Conservation (phyloP, 768 basidiomycete genomes). For the Rossbeevera mucosa region DNA sequence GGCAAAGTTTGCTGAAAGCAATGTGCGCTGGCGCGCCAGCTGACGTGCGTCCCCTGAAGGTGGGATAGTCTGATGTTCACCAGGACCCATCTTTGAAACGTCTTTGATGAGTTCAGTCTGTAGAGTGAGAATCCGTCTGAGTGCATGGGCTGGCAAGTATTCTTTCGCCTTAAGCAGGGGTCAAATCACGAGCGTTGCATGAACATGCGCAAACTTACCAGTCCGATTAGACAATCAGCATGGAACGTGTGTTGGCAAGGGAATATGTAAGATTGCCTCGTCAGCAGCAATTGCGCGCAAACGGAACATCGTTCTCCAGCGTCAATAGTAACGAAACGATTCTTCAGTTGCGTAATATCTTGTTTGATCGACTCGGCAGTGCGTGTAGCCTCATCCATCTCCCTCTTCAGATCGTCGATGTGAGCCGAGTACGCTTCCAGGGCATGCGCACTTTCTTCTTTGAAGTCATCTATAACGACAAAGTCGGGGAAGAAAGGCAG, state of each 20-base stretch:
- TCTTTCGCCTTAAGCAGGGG: constrained; percentile 70
- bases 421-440: constrained; percentile 91
- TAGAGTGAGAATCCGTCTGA: constrained; percentile 81
- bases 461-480: constrained; percentile 98
- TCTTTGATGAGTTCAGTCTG: constrained; percentile 80
- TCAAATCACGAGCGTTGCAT: neutral
- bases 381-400: constrained; percentile 94
- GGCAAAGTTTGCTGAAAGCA: constrained; percentile 72
- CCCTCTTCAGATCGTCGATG: constrained; percentile 82
- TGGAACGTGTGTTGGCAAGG: constrained; percentile 98
- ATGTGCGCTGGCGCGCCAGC: constrained; percentile 52
- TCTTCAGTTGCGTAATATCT: constrained; percentile 80
- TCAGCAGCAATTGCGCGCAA: constrained; percentile 72
- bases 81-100: constrained; percentile 25
- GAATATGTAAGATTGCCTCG: constrained; percentile 96
- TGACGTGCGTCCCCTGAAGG: constrained; percentile 39
- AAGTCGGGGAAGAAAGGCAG: constrained; percentile 99
- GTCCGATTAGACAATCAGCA: constrained; percentile 90
- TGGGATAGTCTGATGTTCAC: constrained; percentile 33
- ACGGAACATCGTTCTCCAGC: constrained; percentile 80
- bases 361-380: constrained; percentile 91
- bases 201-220: constrained; percentile 53
- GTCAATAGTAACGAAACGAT: constrained; percentile 90
- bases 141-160: constrained; percentile 72
- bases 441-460: constrained; percentile 95